Evolutionary conservation across 1,284 basidiomycete species (phyloP).

Genomic region (Omphalotus olearius): DNA sequence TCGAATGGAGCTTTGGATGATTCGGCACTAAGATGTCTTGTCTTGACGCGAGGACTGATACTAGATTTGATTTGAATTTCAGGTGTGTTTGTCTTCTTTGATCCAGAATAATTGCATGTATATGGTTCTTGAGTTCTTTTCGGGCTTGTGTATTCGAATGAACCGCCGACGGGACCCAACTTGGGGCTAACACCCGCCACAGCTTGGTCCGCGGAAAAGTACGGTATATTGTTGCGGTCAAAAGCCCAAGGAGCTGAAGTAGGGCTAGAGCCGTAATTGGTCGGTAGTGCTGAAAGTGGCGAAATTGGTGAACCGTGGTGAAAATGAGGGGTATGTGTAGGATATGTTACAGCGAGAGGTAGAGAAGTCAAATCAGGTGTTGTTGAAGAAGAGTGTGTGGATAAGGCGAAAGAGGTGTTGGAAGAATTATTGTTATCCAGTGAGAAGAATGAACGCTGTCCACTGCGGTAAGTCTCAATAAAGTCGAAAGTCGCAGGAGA

Average conservation of each 20-base stretch:
- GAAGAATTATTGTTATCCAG: background rate
- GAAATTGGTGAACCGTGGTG: background rate
- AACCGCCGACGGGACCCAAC: constrained; percentile 1
- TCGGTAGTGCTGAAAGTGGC: background rate
- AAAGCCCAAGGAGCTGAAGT: background rate
- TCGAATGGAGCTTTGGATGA: too few relatives aligned
- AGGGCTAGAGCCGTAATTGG: background rate
- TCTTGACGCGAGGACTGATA: too few relatives aligned
- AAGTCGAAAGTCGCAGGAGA: background rate
- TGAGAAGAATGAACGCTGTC: background rate
- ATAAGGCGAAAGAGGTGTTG: background rate
- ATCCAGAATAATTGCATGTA: too few relatives aligned
- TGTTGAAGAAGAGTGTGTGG: background rate
- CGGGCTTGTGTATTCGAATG: background rate
- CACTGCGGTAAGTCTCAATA: too few relatives aligned
- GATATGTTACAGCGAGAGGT: constrained; percentile 10
- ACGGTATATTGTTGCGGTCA: constrained; percentile 7
- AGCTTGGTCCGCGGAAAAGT: background rate
- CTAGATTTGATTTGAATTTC: too few relatives aligned
- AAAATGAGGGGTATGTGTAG: background rate
- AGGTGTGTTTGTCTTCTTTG: too few relatives aligned
- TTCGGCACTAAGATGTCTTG: too few relatives aligned
- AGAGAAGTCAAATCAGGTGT: constrained; percentile 5
- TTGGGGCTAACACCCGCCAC: background rate
- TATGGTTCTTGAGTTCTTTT: too few relatives aligned